Conservation (phyloP, 2,329 filamentous ascomycete species). For the Trichophyton rubrum region DNA sequence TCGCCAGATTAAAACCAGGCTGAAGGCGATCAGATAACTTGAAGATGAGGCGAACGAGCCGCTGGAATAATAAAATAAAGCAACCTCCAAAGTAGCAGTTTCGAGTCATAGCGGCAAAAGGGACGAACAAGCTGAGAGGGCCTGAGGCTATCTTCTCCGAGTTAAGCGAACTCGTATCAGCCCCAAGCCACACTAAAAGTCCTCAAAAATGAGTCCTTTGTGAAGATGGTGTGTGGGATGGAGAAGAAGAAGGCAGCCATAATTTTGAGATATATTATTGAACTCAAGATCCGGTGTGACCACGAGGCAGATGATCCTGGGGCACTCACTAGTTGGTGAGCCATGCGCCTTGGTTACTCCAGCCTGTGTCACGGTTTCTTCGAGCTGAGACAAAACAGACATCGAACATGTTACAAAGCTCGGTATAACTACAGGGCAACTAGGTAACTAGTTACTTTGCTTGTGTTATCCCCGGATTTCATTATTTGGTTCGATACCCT, state of each 20-base stretch:
- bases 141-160: background rate
- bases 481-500: too few species aligned
- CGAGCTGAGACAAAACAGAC: background rate
- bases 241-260: background rate
- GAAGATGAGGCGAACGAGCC: background rate
- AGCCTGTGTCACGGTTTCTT: background rate
- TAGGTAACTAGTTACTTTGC: too few species aligned
- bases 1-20: background rate
- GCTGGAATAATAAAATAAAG: background rate
- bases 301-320: background rate
- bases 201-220: background rate
- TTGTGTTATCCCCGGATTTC: too few species aligned
- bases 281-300: background rate
- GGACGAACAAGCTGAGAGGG: background rate
- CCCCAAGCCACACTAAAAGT: background rate
- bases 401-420: background rate
- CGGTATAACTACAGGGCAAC: too few species aligned
- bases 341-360: background rate
- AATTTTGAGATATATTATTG: background rate
- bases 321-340: background rate
- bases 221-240: background rate
- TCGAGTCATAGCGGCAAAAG: background rate
- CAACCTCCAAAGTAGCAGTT: background rate
- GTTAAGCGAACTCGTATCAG: constrained; percentile 3
- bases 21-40: background rate